Conservation (phyloP, 805 yeast species). For the Debaryomyces castellii region DNA sequence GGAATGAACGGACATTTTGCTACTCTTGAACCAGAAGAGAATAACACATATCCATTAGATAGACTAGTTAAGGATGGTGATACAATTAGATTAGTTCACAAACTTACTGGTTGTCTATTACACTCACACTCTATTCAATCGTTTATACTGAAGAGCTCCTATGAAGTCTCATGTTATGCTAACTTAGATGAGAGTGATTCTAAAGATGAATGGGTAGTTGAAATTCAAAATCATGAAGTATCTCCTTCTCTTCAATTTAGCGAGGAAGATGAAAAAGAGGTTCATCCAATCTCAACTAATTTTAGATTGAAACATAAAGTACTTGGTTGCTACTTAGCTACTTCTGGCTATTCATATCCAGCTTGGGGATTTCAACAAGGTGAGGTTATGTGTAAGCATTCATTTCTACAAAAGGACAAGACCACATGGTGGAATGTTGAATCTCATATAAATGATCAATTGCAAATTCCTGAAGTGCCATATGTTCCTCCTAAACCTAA, state of each 20-base stretch:
- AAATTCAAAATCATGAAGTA: slow-evolving; percentile 63
- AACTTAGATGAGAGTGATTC: slow-evolving; percentile 66
- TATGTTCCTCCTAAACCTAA: slow-evolving; percentile 42
- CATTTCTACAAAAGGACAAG: slow-evolving; percentile 54
- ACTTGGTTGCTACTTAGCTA: slow-evolving; percentile 75
- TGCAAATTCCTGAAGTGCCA: slow-evolving; percentile 29
- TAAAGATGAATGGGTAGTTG: slow-evolving; percentile 89
- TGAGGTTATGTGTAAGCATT: slow-evolving; percentile 68
- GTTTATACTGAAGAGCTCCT: slow-evolving; percentile 62
- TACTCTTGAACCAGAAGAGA: slow-evolving; percentile 24
- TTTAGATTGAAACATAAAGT: slow-evolving; percentile 65
- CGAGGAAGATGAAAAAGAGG: slow-evolving; percentile 46
- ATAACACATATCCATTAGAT: slow-evolving; percentile 5
- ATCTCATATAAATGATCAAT: slow-evolving; percentile 54
- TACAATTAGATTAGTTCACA: slow-evolving; percentile 70
- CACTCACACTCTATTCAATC: slow-evolving; percentile 83
- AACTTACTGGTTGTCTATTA: slow-evolving; percentile 66
- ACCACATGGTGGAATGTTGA: slow-evolving; percentile 83
- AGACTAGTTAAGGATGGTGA: slow-evolving; percentile 56
- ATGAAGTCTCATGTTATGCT: slow-evolving; percentile 91
- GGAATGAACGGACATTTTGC: slow-evolving; percentile 27
- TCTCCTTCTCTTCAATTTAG: slow-evolving; percentile 41
- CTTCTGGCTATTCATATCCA: slow-evolving; percentile 67
- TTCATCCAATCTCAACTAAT: slow-evolving; percentile 77
- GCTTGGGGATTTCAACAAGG: slow-evolving; percentile 86